These are phyloP conservation scores for Kodamaea sp. DNA, from an alignment of 1,139 yeast species.

Conservation along the genomic window DNA sequence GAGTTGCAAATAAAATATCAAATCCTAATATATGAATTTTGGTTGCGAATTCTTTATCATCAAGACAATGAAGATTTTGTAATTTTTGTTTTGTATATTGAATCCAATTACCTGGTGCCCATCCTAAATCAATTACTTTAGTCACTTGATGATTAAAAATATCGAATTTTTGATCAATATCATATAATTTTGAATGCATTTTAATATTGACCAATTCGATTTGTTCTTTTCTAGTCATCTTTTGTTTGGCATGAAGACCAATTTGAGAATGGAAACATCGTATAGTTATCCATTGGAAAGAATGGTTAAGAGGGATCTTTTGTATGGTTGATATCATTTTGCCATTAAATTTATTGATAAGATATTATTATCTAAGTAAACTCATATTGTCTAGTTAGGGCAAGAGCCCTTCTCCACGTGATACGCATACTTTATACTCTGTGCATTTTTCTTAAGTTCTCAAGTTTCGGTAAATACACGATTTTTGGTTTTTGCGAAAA, in stretches of 20 bases:
- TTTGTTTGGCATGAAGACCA: not conserved
- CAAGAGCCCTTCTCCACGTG: constrained; percentile 6
- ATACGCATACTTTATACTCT: too few relatives aligned
- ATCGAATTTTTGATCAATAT: constrained; percentile 27
- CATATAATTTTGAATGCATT: constrained; percentile 25
- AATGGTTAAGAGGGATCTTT: too few relatives aligned
- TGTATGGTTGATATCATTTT: too few relatives aligned
- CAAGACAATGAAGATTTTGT: constrained; percentile 26
- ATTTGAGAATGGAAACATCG: not conserved
- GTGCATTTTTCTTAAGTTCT: not conserved
- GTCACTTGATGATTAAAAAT: constrained; percentile 26
- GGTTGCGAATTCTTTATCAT: constrained; percentile 48
- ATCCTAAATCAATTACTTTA: constrained; percentile 54
- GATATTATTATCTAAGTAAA: too few relatives aligned
- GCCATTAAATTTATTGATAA: too few relatives aligned
- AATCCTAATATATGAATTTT: constrained; percentile 77
- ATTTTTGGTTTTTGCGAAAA: not conserved
- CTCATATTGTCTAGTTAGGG: constrained; percentile 1
- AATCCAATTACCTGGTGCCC: constrained; percentile 96
- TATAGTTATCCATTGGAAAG: not conserved
- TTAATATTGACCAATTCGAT: constrained; percentile 23
- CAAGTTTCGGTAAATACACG: not conserved
- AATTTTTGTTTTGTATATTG: constrained; percentile 55
- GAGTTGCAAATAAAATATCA: constrained; percentile 72
- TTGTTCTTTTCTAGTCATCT: constrained; percentile 22